Conservation (phyloP, 768 basidiomycete species). For the Butyriboletus loyo region DNA sequence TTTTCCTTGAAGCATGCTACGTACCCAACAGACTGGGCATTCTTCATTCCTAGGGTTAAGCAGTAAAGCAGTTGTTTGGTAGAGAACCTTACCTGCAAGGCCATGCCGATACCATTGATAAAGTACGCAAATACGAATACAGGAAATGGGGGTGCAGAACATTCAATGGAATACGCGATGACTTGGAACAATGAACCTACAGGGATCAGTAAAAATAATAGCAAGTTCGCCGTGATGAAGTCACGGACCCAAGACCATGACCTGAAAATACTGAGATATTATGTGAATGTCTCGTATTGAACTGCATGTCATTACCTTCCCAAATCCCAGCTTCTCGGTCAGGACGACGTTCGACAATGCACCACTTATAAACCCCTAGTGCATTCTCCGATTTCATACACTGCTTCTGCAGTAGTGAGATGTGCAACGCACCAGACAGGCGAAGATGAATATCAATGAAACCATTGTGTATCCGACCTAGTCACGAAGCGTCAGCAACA, state of each 20-base stretch:
- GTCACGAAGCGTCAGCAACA: background rate
- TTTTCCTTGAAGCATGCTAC: constrained; percentile 59
- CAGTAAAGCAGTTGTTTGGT: background rate
- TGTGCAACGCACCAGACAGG: constrained; percentile 36
- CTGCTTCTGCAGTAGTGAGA: background rate
- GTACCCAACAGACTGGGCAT: constrained; percentile 71
- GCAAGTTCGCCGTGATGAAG: background rate
- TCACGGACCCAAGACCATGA: constrained; percentile 37
- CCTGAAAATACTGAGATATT: constrained; percentile 22
- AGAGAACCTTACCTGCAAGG: constrained; percentile 37
- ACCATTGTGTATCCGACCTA: constrained; percentile 52
- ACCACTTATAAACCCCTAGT: constrained; percentile 42
- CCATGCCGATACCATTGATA: constrained; percentile 49
- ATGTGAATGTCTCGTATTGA: background rate
- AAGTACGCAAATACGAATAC: constrained; percentile 50
- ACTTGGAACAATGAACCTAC: constrained; percentile 52
- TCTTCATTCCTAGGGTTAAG: constrained; percentile 34
- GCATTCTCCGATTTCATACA: constrained; percentile 16
- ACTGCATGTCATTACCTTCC: constrained; percentile 30
- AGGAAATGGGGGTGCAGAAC: constrained; percentile 61
- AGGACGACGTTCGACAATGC: constrained; percentile 47
- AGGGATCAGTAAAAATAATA: background rate
- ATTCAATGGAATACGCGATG: constrained; percentile 51
- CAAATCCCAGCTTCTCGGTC: constrained; percentile 42
- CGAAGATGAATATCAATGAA: constrained; percentile 54